Evolutionary conservation across 2,329 filamentous ascomycete species (phyloP).

Genomic region (Trichoderma sp.): DNA sequence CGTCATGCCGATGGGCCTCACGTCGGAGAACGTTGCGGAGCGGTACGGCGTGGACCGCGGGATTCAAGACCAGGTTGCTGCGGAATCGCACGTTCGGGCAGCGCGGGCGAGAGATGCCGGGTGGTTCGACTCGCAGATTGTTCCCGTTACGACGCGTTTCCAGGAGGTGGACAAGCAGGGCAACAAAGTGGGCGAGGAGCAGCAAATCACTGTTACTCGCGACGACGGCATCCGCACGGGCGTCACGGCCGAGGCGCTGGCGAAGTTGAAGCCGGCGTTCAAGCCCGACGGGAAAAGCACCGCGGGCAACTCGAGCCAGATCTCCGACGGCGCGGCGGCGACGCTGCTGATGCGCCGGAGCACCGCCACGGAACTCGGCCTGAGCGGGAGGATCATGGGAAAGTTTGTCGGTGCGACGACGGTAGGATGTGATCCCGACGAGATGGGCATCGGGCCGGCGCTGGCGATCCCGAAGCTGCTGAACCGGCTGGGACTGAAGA

Average conservation of each 20-base stretch:
- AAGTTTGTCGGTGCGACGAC: constrained; percentile 77
- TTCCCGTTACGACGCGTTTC: constrained; percentile 71
- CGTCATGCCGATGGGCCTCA: constrained; percentile 92
- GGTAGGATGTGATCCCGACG: constrained; percentile 77
- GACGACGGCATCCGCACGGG: constrained; percentile 80
- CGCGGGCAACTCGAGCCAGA: constrained; percentile 82
- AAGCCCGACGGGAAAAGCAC: constrained; percentile 71
- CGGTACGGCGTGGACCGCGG: constrained; percentile 69
- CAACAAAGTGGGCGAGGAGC: constrained; percentile 52
- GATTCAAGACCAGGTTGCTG: constrained; percentile 83
- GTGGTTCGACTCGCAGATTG: constrained; percentile 73
- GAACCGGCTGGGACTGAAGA: constrained; percentile 62
- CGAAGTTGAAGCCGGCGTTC: constrained; percentile 83
- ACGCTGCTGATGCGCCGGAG: constrained; percentile 80
- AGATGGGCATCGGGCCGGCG: constrained; percentile 91
- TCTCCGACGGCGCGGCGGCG: constrained; percentile 84
- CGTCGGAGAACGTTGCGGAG: constrained; percentile 81
- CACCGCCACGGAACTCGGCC: constrained; percentile 70
- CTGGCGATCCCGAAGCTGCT: constrained; percentile 82
- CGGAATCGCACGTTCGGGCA: constrained; percentile 70
- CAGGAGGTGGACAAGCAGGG: constrained; percentile 61
- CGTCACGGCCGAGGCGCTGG: constrained; percentile 67
- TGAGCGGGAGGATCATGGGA: constrained; percentile 68
- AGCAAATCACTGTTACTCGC: constrained; percentile 63
- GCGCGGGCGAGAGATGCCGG: constrained; percentile 66